phyloP scores from a whole-genome alignment of 768 basidiomycete species.

The Gloeopeniophorella convolvens region DNA sequence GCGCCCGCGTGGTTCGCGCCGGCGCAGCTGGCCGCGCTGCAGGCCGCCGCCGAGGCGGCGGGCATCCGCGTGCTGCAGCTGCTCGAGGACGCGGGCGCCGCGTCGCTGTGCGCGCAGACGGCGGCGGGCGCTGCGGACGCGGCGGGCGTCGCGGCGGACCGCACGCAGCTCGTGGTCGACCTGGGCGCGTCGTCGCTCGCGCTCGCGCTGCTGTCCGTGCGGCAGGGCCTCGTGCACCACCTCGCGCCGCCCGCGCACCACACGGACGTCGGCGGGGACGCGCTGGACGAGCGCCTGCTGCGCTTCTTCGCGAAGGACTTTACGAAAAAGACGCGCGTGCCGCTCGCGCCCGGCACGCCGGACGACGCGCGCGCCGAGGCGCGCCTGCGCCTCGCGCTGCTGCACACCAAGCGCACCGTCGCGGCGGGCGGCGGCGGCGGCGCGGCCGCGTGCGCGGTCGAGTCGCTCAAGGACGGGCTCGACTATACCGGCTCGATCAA shows the following conservation, averaged over 20 bases:
- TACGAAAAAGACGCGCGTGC: slow-evolving; percentile 87
- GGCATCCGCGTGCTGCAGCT: slow-evolving; percentile 83
- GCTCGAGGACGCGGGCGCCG: slow-evolving; percentile 82
- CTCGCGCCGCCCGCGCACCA: slow-evolving; percentile 43
- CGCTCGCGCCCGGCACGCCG: slow-evolving; percentile 58
- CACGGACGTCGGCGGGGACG: slow-evolving; percentile 52
- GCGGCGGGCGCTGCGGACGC: slow-evolving; percentile 38
- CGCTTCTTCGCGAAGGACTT: slow-evolving; percentile 94
- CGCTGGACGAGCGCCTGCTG: slow-evolving; percentile 77
- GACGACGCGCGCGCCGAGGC: slow-evolving; percentile 71
- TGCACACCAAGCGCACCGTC: slow-evolving; percentile 91
- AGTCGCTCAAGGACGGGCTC: slow-evolving; percentile 88
- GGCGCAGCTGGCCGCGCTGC: slow-evolving; percentile 61
- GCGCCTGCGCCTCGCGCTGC: slow-evolving; percentile 88
- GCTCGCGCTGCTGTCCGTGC: slow-evolving; percentile 64
- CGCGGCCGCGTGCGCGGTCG: slow-evolving; percentile 87
- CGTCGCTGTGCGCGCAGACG: slow-evolving; percentile 42
- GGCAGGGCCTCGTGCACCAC: slow-evolving; percentile 64
- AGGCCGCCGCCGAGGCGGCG: slow-evolving; percentile 68
- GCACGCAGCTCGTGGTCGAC: slow-evolving; percentile 77
- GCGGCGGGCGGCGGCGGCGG: slow-evolving; percentile 48
- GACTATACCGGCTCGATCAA: slow-evolving; percentile 78
- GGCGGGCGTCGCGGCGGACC: slow-evolving; percentile 44
- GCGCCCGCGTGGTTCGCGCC: slow-evolving; percentile 72
- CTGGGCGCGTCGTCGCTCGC: slow-evolving; percentile 70